Conservation (phyloP, 78 protist genomes). For the Goniomonas avonlea region DNA sequence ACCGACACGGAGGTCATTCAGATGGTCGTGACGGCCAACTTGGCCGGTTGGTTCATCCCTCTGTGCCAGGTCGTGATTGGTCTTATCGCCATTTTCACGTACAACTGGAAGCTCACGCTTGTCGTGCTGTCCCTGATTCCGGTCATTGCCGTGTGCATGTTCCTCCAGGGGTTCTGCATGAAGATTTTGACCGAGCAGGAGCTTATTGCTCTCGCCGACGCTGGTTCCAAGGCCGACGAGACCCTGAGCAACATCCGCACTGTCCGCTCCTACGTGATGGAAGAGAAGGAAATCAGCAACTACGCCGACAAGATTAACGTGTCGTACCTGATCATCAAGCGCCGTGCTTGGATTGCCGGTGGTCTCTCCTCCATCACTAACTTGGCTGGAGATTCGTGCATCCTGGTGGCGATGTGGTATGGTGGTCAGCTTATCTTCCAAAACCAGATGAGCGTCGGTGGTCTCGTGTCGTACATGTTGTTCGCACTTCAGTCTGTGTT, state of each 20-base stretch:
- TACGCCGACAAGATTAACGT: slow-evolving; percentile 28
- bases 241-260: slow-evolving; percentile 43
- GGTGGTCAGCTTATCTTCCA: slow-evolving; percentile 32
- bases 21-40: slow-evolving; percentile 25
- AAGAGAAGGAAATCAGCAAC: slow-evolving; percentile 22
- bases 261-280: slow-evolving; percentile 36
- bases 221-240: slow-evolving; percentile 34
- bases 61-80: slow-evolving; percentile 29
- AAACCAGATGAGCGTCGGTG: slow-evolving; percentile 26
- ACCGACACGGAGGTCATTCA: slow-evolving; percentile 27
- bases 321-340: slow-evolving; percentile 27
- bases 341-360: slow-evolving; percentile 29
- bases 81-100: slow-evolving; percentile 20
- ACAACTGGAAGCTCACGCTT: slow-evolving; percentile 28
- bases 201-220: slow-evolving; percentile 25
- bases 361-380: slow-evolving; percentile 25
- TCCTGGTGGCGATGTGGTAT: slow-evolving; percentile 29
- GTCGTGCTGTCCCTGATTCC: slow-evolving; percentile 27
- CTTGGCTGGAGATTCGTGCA: slow-evolving; percentile 24
- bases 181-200: slow-evolving; percentile 24
- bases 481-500: slow-evolving; percentile 29
- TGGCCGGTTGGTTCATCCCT: slow-evolving; percentile 31
- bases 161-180: slow-evolving; percentile 29
- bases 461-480: slow-evolving; percentile 30
- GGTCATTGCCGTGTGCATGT: slow-evolving; percentile 27